A percentile compares a stretch with the other conserved stretches of the same genome.
Evolutionary conservation across 169 alveolate species (phyloP).

Genomic region (Fabrea salina): DNA sequence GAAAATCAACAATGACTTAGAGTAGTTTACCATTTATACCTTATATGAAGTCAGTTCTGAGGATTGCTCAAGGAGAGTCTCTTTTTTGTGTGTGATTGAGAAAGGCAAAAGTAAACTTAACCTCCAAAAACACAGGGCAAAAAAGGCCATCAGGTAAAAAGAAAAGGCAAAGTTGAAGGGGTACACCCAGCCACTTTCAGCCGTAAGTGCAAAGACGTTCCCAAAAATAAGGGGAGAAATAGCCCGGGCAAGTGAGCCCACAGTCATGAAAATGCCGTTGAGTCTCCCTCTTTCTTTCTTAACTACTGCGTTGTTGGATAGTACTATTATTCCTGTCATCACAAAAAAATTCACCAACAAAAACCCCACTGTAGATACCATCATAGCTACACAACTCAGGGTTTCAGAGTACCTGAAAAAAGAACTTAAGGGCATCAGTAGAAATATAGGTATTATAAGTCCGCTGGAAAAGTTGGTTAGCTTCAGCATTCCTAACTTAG

Average conservation of each 20-base stretch:
- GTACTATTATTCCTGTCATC: not conserved
- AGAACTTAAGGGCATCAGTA: not conserved
- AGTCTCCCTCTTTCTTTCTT: constrained; percentile 15
- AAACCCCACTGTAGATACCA: not conserved
- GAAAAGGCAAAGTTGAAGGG: constrained; percentile 26
- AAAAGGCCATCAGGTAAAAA: not conserved
- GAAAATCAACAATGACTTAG: too few relatives aligned
- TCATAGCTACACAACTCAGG: not conserved
- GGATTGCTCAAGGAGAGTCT: too few relatives aligned
- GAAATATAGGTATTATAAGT: not conserved
- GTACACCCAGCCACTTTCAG: not conserved
- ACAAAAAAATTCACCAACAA: not conserved
- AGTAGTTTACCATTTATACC: too few relatives aligned
- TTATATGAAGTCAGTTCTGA: too few relatives aligned
- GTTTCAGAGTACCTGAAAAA: not conserved
- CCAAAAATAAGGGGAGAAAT: not conserved
- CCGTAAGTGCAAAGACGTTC: not conserved
- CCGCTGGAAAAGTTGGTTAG: not conserved
- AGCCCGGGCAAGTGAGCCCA: not conserved
- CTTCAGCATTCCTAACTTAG: constrained; percentile 1
- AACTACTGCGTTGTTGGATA: constrained; percentile 13
- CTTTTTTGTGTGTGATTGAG: too few relatives aligned
- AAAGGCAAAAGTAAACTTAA: too few relatives aligned
- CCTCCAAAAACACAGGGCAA: too few relatives aligned
- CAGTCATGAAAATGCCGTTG: constrained; percentile 14